phyloP scores from a whole-genome alignment of 495 filamentous ascomycete genomes.

The Penicillium paxilli region DNA sequence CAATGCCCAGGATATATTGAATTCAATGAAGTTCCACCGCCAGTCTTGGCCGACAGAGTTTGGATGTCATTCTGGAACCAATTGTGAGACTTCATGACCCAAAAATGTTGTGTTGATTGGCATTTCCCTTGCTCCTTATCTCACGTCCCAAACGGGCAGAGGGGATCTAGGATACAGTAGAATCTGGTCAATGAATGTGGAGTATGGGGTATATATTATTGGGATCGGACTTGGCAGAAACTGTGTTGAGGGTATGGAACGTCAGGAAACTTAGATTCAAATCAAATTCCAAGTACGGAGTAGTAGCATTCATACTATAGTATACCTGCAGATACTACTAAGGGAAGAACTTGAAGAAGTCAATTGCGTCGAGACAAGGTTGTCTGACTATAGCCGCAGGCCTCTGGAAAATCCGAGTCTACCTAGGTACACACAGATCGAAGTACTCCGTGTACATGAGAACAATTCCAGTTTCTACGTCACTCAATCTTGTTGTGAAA shows the following conservation, averaged over 20 bases:
- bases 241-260: neutral
- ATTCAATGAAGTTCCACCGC: constrained; percentile 2
- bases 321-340: too few species aligned
- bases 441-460: too few species aligned
- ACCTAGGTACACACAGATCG: too few species aligned
- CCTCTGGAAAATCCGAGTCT: too few species aligned
- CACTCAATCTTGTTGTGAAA: neutral
- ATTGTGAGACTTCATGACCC: neutral
- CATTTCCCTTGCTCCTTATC: neutral
- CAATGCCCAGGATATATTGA: constrained; percentile 4
- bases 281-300: neutral
- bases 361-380: neutral
- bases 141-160: neutral
- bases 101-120: neutral
- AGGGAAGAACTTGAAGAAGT: too few species aligned
- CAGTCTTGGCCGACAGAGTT: constrained; percentile 4
- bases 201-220: neutral
- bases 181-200: neutral
- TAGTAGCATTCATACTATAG: neutral
- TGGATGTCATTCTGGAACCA: neutral
- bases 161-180: neutral
- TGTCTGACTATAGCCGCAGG: neutral
- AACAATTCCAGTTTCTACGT: neutral
- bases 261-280: neutral
- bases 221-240: neutral